Conservation (phyloP, 441 rosid species). For the Dalechampia spathulata region DNA sequence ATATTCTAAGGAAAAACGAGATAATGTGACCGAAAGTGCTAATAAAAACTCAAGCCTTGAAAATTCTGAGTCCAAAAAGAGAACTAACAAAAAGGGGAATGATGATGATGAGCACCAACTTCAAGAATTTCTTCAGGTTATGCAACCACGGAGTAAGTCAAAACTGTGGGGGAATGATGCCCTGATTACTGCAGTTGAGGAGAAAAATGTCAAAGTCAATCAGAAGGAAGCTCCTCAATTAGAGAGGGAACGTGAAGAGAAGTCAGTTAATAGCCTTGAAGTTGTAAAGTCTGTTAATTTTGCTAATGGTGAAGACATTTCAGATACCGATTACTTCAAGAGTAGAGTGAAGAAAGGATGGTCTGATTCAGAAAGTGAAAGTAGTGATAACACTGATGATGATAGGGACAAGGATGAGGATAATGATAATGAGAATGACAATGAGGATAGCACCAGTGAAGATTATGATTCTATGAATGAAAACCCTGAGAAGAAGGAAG, state of each 20-base stretch:
- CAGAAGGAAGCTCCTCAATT: constrained; percentile 18
- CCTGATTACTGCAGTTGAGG: constrained; percentile 26
- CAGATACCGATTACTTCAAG: constrained; percentile 86
- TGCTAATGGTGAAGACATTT: constrained; percentile 46
- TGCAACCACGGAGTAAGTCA: constrained; percentile 67
- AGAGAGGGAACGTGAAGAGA: constrained; percentile 27
- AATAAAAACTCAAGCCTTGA: constrained; percentile 9
- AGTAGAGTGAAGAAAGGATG: constrained; percentile 73
- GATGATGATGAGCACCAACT: constrained; percentile 42
- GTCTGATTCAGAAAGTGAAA: constrained; percentile 76
- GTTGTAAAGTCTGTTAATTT: constrained; percentile 21
- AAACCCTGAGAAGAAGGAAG: constrained; percentile 12
- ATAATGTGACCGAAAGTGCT: constrained; percentile 24
- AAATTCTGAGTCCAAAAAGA: constrained; percentile 27
- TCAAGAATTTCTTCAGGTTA: constrained; percentile 75
- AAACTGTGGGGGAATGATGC: constrained; percentile 82
- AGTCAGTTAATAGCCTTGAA: constrained; percentile 22
- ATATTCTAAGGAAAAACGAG: constrained; percentile 45
- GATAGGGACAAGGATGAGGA: constrained; percentile 9
- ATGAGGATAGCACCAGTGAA: constrained; percentile 7
- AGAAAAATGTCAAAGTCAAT: constrained; percentile 17
- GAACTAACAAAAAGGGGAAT: constrained; percentile 19
- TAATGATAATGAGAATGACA: constrained; percentile 2
- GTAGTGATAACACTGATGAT: constrained; percentile 33
- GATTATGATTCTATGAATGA: constrained; percentile 16